Conservation (phyloP, 139 green algal species). For the Penium margaritaceum region DNA sequence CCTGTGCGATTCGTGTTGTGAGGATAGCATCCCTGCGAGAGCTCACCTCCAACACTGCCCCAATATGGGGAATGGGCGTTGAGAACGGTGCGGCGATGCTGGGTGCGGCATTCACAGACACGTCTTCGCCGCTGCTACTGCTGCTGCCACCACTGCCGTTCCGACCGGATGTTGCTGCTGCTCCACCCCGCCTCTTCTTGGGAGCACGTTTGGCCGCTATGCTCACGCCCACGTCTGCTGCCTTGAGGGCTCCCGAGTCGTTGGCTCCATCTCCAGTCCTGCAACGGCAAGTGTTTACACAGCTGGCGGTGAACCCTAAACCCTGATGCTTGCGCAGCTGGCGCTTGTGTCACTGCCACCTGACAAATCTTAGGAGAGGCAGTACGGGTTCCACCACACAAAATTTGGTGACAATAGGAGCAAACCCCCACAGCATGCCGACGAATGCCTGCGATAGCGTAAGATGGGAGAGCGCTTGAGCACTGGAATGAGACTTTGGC, state of each 20-base stretch:
- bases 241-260: conserved; percentile 22
- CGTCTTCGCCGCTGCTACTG: neutral
- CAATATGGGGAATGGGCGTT: conserved; percentile 20
- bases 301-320: too few species aligned
- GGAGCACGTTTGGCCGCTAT: neutral
- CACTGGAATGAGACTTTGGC: too few species aligned
- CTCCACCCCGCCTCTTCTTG: neutral
- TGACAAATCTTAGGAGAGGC: too few species aligned
- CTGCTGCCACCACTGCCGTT: neutral
- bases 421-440: too few species aligned
- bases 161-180: neutral
- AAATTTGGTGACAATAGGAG: too few species aligned
- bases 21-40: too few species aligned
- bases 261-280: conserved; percentile 36
- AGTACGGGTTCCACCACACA: too few species aligned
- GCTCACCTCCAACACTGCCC: conserved; percentile 9
- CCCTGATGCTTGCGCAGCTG: too few species aligned
- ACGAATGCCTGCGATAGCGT: too few species aligned
- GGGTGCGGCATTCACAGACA: conserved; percentile 5
- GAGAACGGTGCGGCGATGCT: conserved; percentile 32
- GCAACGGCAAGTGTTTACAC: too few species aligned
- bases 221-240: conserved; percentile 28
- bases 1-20: neutral
- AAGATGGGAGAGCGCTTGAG: too few species aligned
- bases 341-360: too few species aligned